Percentiles rank a stretch among this genome's conserved stretches.
These are phyloP conservation scores for Colletotrichum liaoningense DNA, from an alignment of 2,329 filamentous ascomycete species.

Conservation along the genomic window DNA sequence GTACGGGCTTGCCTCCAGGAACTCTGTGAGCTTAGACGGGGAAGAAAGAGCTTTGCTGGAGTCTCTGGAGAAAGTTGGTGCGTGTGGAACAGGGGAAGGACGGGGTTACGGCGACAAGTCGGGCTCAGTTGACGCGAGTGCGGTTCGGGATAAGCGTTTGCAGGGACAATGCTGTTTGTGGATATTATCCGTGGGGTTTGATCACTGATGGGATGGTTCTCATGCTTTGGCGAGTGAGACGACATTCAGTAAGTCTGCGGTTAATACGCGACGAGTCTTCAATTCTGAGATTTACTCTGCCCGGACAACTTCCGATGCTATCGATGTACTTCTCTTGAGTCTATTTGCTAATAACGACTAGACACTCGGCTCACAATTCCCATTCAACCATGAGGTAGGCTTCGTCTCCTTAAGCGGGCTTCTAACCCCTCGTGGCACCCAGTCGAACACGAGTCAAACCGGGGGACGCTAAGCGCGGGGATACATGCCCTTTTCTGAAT, in stretches of 20 bases:
- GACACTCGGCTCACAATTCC: background rate
- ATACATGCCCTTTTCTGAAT: slow-evolving; percentile 15
- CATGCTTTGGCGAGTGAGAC: background rate
- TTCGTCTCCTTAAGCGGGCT: slow-evolving; percentile 6
- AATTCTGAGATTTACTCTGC: background rate
- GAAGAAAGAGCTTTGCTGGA: background rate
- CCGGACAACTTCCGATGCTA: background rate
- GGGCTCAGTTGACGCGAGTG: background rate
- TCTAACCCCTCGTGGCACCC: slow-evolving; percentile 5
- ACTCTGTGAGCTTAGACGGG: background rate
- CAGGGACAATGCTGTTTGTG: background rate
- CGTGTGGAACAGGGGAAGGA: background rate
- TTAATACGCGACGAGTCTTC: too few species aligned
- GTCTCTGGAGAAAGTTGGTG: background rate
- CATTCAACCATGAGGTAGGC: background rate
- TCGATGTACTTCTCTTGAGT: background rate
- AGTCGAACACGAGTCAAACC: slow-evolving; percentile 27
- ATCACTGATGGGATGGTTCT: background rate
- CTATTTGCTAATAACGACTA: background rate
- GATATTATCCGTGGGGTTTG: background rate
- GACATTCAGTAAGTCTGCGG: too few species aligned
- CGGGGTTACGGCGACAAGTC: background rate
- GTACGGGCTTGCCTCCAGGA: slow-evolving; percentile 5
- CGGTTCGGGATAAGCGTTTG: background rate
- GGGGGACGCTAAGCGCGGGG: slow-evolving; percentile 24